Percentiles rank a stretch among this genome's conserved stretches.
Evolutionary conservation across 805 yeast genomes (phyloP).

Genomic region (Wickerhamomyces tratensis): DNA sequence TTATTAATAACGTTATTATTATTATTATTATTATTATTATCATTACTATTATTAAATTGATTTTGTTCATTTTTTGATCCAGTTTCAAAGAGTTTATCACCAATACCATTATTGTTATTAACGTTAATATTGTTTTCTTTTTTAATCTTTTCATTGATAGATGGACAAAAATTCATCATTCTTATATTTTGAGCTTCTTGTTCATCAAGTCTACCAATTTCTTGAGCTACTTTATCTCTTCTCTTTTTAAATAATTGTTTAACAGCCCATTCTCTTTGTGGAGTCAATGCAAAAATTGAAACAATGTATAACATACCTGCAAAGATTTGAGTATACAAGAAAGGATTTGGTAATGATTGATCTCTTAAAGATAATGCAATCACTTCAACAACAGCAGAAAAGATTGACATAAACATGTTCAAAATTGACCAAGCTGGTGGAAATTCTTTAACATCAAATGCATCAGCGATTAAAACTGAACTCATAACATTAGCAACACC

Average conservation of each 20-base stretch:
- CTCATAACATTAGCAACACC: conserved; percentile 37
- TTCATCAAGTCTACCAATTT: neutral
- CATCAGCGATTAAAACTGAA: conserved; percentile 31
- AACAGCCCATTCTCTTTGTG: conserved; percentile 42
- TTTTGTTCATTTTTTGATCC: no score
- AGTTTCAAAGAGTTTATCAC: no score
- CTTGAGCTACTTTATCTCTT: neutral
- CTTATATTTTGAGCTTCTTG: neutral
- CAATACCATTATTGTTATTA: no score
- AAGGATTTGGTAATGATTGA: conserved; percentile 28
- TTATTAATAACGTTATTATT: no score
- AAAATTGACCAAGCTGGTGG: conserved; percentile 30
- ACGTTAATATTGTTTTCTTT: no score
- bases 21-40: no score
- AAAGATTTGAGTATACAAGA: conserved; percentile 47
- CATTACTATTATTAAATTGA: no score
- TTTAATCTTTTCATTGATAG: no score
- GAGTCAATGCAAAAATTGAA: conserved; percentile 30
- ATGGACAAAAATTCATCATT: no score
- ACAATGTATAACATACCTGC: conserved; percentile 38
- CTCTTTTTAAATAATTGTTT: conserved; percentile 20
- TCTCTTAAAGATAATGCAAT: conserved; percentile 40
- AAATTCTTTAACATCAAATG: conserved; percentile 25
- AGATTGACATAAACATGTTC: conserved; percentile 21
- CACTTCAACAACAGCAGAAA: conserved; percentile 40